Conservation (phyloP, 1,284 basidiomycete species). For the Sporisorium reilianum region DNA sequence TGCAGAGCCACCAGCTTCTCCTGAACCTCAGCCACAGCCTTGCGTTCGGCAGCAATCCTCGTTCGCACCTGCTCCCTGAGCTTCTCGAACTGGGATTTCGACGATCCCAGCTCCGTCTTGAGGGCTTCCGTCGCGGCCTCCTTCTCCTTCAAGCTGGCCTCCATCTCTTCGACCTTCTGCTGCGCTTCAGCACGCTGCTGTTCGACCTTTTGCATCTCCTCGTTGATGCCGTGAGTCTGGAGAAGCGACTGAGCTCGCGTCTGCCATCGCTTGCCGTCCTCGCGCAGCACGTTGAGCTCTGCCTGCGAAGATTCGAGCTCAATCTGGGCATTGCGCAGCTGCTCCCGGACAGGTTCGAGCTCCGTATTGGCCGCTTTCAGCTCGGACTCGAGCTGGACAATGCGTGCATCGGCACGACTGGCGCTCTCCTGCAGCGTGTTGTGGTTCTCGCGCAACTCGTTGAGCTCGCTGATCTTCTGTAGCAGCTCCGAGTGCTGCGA, state of each 20-base stretch:
- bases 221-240: slow-evolving; percentile 86
- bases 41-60: slow-evolving; percentile 56
- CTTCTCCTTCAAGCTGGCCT: slow-evolving; percentile 37
- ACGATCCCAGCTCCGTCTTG: slow-evolving; percentile 41
- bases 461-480: slow-evolving; percentile 87
- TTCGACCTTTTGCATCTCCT: slow-evolving; percentile 70
- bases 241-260: slow-evolving; percentile 83
- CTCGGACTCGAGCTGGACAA: slow-evolving; percentile 72
- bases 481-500: slow-evolving; percentile 83
- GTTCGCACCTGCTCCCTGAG: slow-evolving; percentile 61
- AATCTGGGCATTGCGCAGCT: slow-evolving; percentile 77
- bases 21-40: slow-evolving; percentile 64
- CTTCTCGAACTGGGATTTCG: slow-evolving; percentile 60
- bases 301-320: slow-evolving; percentile 80
- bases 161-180: slow-evolving; percentile 43
- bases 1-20: slow-evolving; percentile 69
- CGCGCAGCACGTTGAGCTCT: slow-evolving; percentile 80
- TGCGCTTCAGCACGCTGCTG: slow-evolving; percentile 58
- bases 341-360: slow-evolving; percentile 81
- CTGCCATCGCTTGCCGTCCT: slow-evolving; percentile 86
- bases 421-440: slow-evolving; percentile 82
- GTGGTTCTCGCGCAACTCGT: slow-evolving; percentile 88
- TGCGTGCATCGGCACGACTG: slow-evolving; percentile 76
- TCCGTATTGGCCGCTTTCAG: slow-evolving; percentile 73
- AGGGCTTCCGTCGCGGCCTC: slow-evolving; percentile 31